Base-by-base conservation (phyloP, 73 alveolate species). In the Tetrahymena thermophila region DNA sequence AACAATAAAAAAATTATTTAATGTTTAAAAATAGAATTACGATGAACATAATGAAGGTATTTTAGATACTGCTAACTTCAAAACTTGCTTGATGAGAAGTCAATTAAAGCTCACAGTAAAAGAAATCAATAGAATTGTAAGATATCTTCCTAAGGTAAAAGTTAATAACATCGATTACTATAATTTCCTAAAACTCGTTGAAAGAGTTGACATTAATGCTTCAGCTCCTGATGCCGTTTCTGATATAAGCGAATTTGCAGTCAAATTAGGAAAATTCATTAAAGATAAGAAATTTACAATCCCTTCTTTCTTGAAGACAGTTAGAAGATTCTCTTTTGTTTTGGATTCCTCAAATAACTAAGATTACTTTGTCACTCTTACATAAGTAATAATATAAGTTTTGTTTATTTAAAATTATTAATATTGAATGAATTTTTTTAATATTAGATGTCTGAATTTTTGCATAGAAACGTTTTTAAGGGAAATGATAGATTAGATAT, bases 11-110 rank as follows among this genome's bases (percentile, higher is more conserved):
- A 71, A 25, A 56, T 23, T 6, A 56, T 15, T 25, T 25, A 3
- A 25, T 23, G n/a, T 28, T 71, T 28, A 7, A 23, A 28, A 71
- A 71, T 71, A 71, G 94, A 85, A 89, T 89, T 95, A 85, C 37
- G 97, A 95, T 95, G 97, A 95, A 58, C 97, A 95, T 85, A 28
- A 95, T 85, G 97, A 95, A 57, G 97, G 97, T 23, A 95, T 43
- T 50, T 42, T 95, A 25, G 97, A 95, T 50, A 95, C 97, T 34
- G 97, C 97, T 1, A 95, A 95, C 94, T 95, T 95, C 40, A 95
- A 95, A 57, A 95, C 97, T 23, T 94, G 93, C 19, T 89, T 95
- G 44, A 95, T 95, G 97, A 94, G 94, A 56, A 56, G 97, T 35
- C 35, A 43, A 43, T 93, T 95, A 94, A 94, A 94, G 35, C 94